These are phyloP conservation scores for Plasmodium cynomolgi DNA, from an alignment of 169 alveolate genomes.

Conservation along the genomic window DNA sequence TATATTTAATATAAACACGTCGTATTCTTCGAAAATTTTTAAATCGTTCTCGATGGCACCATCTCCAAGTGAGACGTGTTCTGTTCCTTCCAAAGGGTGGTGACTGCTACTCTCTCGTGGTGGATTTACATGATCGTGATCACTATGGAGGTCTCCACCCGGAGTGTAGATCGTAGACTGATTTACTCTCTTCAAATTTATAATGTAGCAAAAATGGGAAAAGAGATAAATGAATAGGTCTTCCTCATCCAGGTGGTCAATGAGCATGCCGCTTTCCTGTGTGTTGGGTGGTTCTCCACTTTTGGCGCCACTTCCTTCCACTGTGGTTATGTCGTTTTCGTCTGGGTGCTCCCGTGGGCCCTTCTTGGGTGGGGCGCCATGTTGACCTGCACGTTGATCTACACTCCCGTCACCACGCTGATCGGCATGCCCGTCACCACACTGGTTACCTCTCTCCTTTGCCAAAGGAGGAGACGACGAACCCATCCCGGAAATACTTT, in stretches of 20 bases:
- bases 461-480: neutral
- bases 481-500: neutral
- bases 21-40: constrained; percentile 58
- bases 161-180: neutral
- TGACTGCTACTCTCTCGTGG: neutral
- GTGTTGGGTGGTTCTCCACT: neutral
- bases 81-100: neutral
- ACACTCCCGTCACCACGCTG: neutral
- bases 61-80: neutral
- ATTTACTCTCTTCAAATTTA: constrained; percentile 4
- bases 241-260: constrained; percentile 58
- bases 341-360: neutral
- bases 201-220: constrained; percentile 32
- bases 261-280: neutral
- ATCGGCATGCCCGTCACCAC: neutral
- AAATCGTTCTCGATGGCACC: neutral
- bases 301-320: neutral
- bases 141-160: neutral
- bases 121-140: constrained; percentile 1
- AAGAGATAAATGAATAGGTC: constrained; percentile 51
- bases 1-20: constrained; percentile 35
- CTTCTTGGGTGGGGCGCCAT: neutral
- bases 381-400: neutral
- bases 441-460: neutral
- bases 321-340: neutral